Evolutionary conservation across 805 yeast genomes (phyloP), one percentile per base, ranked within the genome.

Genomic region (Middelhovenomyces tepae): DNA sequence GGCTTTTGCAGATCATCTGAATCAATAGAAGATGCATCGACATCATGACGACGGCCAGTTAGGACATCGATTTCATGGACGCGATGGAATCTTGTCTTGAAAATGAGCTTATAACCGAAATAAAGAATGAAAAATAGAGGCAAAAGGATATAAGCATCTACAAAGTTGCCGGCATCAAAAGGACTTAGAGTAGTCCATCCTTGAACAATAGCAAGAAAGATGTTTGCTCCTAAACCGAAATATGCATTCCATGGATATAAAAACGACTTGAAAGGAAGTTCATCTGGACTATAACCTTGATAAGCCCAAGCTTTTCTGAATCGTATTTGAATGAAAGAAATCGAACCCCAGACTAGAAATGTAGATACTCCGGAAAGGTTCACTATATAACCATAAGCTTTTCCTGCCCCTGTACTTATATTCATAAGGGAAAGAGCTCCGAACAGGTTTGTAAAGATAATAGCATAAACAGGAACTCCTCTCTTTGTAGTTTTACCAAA

Each of bases 401-500:
- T 50, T 2, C 77, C 67, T 1, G 81, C 75, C 35, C 81, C 79
- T 5, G 76, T 63, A 28, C 67, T 61, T 30, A 74, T 56, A 39
- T 70, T 65, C 72, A 77, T 64, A 38, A 76, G 57, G 1, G 81
- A 66, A 23, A 77, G 46, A 34, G 73, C 65, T 0, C 78, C 79
- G 46, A 71, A 67, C 10, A 62, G 38, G 44, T 75, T 73, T 49
- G 73, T 68, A 36, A 71, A 56, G 23, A 70, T 59, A 34, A 74
- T 69, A 7, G 83, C 77, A 27, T 64, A 64, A 40, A 65, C 69
- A 1, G 87, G 86, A n/a, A 75, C 73, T 38, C 86, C 87, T 30
- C 63, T 57, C 36, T 61, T 65, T 45, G 69, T 68, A 20, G 73
- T 70, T 42, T 59, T 64, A 2, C 63, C 63, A 37, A 79, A 62